phyloP scores from a whole-genome alignment of 768 basidiomycete species.

The Sarcodon sp. region DNA sequence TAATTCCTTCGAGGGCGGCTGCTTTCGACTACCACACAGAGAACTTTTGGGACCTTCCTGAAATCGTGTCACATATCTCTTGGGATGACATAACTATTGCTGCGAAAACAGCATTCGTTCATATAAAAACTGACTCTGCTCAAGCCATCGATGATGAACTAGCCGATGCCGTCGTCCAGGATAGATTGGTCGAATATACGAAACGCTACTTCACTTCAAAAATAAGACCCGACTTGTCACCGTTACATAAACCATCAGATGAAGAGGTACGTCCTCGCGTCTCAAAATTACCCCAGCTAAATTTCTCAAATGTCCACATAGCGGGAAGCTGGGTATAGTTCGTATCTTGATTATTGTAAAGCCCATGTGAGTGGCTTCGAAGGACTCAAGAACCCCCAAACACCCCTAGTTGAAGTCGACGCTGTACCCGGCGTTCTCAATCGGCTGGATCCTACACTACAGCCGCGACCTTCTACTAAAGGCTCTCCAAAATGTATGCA shows the following conservation, averaged over 20 bases:
- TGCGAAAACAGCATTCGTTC: slow-evolving; percentile 34
- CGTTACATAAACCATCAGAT: slow-evolving; percentile 56
- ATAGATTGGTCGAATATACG: slow-evolving; percentile 66
- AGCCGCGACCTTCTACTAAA: slow-evolving; percentile 23
- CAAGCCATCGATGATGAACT: slow-evolving; percentile 31
- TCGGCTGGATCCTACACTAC: slow-evolving; percentile 43
- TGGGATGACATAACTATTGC: slow-evolving; percentile 52
- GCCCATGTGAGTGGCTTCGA: slow-evolving; percentile 47
- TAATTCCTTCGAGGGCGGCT: slow-evolving; percentile 25
- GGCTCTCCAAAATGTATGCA: slow-evolving; percentile 47
- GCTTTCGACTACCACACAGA: slow-evolving; percentile 3
- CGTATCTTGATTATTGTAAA: slow-evolving; percentile 55
- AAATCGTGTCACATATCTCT: slow-evolving; percentile 34
- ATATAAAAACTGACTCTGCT: slow-evolving; percentile 14
- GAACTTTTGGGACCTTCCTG: slow-evolving; percentile 16
- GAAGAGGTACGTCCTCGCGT: slow-evolving; percentile 36
- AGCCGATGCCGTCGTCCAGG: slow-evolving; percentile 59
- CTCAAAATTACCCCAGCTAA: background rate
- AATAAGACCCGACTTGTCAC: slow-evolving; percentile 56
- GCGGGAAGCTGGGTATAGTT: slow-evolving; percentile 51
- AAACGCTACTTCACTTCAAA: slow-evolving; percentile 46
- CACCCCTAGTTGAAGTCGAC: slow-evolving; percentile 62
- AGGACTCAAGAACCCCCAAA: slow-evolving; percentile 44
- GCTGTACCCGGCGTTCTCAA: slow-evolving; percentile 38
- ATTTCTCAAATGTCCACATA: slow-evolving; percentile 15